A percentile compares a stretch with the other conserved stretches of the same genome.
Conservation (phyloP, 495 filamentous ascomycete species). For the Aspergillus panamensis region DNA sequence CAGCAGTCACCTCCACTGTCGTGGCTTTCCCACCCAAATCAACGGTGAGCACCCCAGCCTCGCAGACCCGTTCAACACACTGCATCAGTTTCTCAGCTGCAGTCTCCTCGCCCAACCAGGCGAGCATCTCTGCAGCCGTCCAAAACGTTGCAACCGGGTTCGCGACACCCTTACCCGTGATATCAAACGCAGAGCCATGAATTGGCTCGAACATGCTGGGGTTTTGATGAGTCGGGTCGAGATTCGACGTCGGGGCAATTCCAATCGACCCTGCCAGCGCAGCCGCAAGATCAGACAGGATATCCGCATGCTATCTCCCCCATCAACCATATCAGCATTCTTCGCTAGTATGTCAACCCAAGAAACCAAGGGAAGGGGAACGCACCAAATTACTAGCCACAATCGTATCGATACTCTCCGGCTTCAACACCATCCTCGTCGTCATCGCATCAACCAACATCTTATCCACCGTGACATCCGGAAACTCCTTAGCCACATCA, state of each 20-base stretch:
- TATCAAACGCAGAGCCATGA: conserved; percentile 67
- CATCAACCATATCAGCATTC: no score
- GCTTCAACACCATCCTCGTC: conserved; percentile 53
- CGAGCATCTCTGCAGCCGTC: conserved; percentile 66
- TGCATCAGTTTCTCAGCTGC: conserved; percentile 55
- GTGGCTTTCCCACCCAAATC: conserved; percentile 56
- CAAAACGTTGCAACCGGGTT: conserved; percentile 71
- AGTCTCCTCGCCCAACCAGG: conserved; percentile 57
- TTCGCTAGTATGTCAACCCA: neutral
- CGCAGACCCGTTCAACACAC: conserved; percentile 58
- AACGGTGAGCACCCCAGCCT: conserved; percentile 53
- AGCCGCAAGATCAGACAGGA: conserved; percentile 56
- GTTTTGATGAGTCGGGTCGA: conserved; percentile 57
- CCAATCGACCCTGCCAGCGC: conserved; percentile 55
- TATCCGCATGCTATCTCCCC: conserved; percentile 47
- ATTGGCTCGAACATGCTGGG: conserved; percentile 69
- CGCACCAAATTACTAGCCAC: conserved; percentile 53
- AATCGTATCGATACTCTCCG: conserved; percentile 52
- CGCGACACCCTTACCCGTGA: conserved; percentile 66
- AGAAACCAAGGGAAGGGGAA: neutral
- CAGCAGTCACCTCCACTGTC: conserved; percentile 59
- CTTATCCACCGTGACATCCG: conserved; percentile 52
- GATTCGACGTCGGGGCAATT: conserved; percentile 59
- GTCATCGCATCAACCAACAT: conserved; percentile 63
- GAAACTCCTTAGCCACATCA: conserved; percentile 46